Percentiles rank a stretch among this genome's conserved stretches.
Conservation (phyloP, 345 rosid species). For the Camelina sativa region DNA sequence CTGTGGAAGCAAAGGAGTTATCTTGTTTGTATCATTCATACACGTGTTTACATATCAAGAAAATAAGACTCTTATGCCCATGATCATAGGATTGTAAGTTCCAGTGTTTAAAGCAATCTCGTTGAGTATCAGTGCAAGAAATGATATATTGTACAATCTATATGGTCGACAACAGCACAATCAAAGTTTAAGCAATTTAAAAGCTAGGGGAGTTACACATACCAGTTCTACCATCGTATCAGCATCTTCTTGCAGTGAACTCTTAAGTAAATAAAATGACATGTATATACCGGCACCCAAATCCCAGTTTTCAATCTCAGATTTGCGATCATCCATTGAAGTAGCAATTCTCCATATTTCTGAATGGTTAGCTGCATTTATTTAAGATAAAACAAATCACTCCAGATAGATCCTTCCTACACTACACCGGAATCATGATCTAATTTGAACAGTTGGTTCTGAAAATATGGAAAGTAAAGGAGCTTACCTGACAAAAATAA, state of each 20-base stretch:
- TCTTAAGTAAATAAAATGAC: constrained; percentile 71
- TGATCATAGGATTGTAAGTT: constrained; percentile 3
- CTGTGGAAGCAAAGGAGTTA: constrained; percentile 52
- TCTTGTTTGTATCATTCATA: constrained; percentile 15
- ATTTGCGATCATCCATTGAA: constrained; percentile 84
- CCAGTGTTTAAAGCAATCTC: background rate
- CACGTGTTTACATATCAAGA: constrained; percentile 9
- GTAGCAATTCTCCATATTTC: constrained; percentile 82
- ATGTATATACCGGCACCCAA: constrained; percentile 89
- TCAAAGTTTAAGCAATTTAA: constrained; percentile 11
- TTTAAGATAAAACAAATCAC: constrained; percentile 12
- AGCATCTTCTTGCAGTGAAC: constrained; percentile 61
- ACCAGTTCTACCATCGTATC: constrained; percentile 63
- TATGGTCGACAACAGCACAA: constrained; percentile 9
- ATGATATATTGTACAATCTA: constrained; percentile 5
- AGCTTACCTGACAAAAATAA: constrained; percentile 77
- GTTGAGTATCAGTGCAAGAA: constrained; percentile 7
- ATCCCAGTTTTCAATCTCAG: constrained; percentile 96
- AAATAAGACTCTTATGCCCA: background rate
- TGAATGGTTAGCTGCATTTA: constrained; percentile 67
- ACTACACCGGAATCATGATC: constrained; percentile 10
- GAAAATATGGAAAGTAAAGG: constrained; percentile 26
- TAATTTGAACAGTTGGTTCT: background rate
- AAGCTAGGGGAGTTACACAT: constrained; percentile 32
- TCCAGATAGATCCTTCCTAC: constrained; percentile 18